These are phyloP conservation scores for Volvox carteri DNA, from an alignment of 163 green algal genomes.

Conservation along the genomic window DNA sequence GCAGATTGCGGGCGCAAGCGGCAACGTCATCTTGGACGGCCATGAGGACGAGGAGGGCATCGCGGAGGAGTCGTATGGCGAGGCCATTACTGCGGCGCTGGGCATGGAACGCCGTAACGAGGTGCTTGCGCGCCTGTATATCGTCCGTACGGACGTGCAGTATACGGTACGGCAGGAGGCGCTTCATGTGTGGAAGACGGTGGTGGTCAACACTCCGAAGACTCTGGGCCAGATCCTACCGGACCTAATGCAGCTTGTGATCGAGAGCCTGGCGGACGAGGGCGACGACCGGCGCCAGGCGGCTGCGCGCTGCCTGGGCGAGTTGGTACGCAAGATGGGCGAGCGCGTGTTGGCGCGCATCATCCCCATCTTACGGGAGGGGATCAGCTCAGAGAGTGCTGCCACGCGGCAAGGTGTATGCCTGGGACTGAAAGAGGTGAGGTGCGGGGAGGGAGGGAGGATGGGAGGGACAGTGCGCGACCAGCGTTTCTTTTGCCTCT, in stretches of 20 bases:
- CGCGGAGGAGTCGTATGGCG: constrained; percentile 88
- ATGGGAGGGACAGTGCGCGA: no score
- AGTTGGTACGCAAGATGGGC: constrained; percentile 96
- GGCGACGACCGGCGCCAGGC: constrained; percentile 55
- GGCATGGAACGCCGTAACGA: constrained; percentile 75
- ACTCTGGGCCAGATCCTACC: constrained; percentile 95
- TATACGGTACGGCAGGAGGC: constrained; percentile 88
- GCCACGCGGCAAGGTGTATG: constrained; percentile 90
- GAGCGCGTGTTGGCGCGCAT: constrained; percentile 93
- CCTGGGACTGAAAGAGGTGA: constrained; percentile 89
- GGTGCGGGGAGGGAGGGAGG: neutral
- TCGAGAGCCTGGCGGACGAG: constrained; percentile 72
- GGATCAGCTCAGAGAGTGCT: constrained; percentile 62
- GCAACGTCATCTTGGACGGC: constrained; percentile 90
- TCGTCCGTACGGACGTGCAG: constrained; percentile 83
- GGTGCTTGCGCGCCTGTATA: constrained; percentile 86
- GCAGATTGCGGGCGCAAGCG: constrained; percentile 90
- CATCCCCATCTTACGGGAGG: constrained; percentile 92
- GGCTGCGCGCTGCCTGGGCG: constrained; percentile 90
- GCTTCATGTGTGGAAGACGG: constrained; percentile 98
- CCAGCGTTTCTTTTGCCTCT: no score
- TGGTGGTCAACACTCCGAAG: constrained; percentile 98
- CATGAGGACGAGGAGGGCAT: constrained; percentile 91
- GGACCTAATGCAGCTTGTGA: constrained; percentile 84
- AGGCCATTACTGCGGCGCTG: constrained; percentile 81